Evolutionary conservation across 2,329 filamentous ascomycete species (phyloP), one percentile per base, ranked within the genome.

Genomic region (Clonostachys byssicola): DNA sequence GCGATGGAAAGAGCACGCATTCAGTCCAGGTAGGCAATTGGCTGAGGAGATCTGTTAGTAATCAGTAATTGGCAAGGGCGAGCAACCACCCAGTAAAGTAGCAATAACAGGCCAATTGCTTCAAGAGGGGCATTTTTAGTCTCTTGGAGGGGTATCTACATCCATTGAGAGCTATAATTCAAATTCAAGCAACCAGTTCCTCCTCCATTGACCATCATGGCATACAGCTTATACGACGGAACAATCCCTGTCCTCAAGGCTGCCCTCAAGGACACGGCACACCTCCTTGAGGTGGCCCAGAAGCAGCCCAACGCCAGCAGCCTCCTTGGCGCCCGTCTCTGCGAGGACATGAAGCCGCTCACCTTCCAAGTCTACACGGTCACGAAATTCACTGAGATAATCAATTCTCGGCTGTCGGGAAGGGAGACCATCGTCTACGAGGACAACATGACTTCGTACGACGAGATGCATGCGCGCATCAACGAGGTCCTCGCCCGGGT

Each of bases 291-390:
- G 17, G 53, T 60, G 52, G 62, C 58, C 13, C 61, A 67, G 50
- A 56, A 56, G 14, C 59, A 57, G 16, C 52, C 60, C 47, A 51
- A 57, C 33, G 50, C 58, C 38, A 58, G 54, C n/a, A 59, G 54
- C 2, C 47, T 68, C 43, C 44, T 58, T n/a, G 42, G 56, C 12
- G 52, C 59, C 8, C 57, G 62, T 23, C 53, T 71, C 6, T 52
- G 52, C 49, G 60, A 65, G 16, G 66, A 70, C 50, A 71, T 71
- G 68, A 61, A 61, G 35, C 59, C 62, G 12, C 48, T 70, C 30
- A 59, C 55, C 40, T 61, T 64, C 48, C 68, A 71, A 48, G 53
- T 67, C 41, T 51, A 55, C 42, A 56, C 66, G 50, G 57, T 56
- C 13, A 51, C 60, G 36, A 52, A 53, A 38, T 54, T 52, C 39